Percentiles rank a stretch among this genome's conserved stretches.
Conservation (phyloP, 106 monocot species). For the Triglochin maritima region DNA sequence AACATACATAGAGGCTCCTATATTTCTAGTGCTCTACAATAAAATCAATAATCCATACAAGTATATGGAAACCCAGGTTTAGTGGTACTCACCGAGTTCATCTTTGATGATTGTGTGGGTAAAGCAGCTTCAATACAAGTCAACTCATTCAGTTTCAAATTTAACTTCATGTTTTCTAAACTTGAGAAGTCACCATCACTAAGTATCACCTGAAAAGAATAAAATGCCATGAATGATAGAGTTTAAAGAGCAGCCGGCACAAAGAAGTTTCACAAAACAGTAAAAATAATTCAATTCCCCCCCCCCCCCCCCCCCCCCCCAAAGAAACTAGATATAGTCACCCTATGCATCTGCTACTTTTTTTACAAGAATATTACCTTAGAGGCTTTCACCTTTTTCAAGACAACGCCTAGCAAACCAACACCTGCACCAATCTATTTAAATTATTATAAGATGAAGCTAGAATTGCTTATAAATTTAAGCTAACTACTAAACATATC, state of each 20-base stretch:
- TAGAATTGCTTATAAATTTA: no score
- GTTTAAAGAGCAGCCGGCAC: not conserved
- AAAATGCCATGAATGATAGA: not conserved
- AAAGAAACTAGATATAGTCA: no score
- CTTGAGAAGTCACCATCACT: conserved; percentile 72
- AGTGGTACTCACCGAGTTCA: not conserved
- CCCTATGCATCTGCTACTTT: not conserved
- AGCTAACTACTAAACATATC: no score
- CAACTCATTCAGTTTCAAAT: conserved; percentile 50
- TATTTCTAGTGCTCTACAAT: not conserved
- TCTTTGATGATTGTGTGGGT: not conserved
- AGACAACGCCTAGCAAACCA: conserved; percentile 15
- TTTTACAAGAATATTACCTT: conserved; percentile 6
- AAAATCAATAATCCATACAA: not conserved
- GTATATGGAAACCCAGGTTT: not conserved
- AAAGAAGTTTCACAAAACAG: no score
- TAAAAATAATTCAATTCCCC: no score
- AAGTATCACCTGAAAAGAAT: conserved; percentile 46
- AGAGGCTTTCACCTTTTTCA: conserved; percentile 12
- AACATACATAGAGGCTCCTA: not conserved
- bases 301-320: no score
- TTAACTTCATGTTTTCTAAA: conserved; percentile 65
- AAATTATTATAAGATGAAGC: no score
- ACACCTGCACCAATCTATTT: conserved; percentile 24
- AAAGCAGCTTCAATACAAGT: not conserved